Conservation (phyloP, 164 flowering plant genomes). For the Platanus orientalis region DNA sequence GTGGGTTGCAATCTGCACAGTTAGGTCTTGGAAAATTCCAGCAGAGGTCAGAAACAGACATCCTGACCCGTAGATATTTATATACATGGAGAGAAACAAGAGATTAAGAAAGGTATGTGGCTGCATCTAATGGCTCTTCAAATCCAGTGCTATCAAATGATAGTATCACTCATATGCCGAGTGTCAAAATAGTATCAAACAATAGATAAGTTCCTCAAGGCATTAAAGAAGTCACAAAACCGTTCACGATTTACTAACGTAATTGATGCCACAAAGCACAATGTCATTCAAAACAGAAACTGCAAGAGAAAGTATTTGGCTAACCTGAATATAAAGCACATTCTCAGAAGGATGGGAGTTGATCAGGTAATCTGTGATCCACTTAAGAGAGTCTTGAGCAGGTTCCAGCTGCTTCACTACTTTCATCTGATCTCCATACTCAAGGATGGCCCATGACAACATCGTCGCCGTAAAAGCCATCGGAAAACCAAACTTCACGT, state of each 20-base stretch:
- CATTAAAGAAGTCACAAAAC: not conserved
- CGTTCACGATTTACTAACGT: no score
- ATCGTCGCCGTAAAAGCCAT: slow-evolving; percentile 95
- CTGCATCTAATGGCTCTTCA: no score
- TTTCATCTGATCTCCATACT: slow-evolving; percentile 94
- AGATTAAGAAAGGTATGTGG: no score
- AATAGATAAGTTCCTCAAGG: not conserved
- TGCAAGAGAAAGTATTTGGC: not conserved
- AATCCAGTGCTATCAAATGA: no score
- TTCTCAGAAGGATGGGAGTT: slow-evolving; percentile 68
- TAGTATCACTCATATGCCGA: no score
- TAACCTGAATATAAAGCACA: slow-evolving; percentile 87
- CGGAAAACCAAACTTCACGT: slow-evolving; percentile 86
- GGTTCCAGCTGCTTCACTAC: slow-evolving; percentile 60
- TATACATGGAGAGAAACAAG: no score
- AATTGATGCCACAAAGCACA: not conserved
- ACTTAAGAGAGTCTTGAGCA: slow-evolving; percentile 72
- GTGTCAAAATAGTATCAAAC: not conserved
- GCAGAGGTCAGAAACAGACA: no score
- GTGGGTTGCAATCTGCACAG: not conserved
- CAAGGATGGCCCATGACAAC: slow-evolving; percentile 91
- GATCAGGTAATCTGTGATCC: slow-evolving; percentile 92
- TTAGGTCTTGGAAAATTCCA: not conserved
- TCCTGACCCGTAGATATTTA: no score
- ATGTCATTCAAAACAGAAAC: not conserved